Conservation (phyloP, 2,329 filamentous ascomycete species). For the Fragosphaeria purpurea region DNA sequence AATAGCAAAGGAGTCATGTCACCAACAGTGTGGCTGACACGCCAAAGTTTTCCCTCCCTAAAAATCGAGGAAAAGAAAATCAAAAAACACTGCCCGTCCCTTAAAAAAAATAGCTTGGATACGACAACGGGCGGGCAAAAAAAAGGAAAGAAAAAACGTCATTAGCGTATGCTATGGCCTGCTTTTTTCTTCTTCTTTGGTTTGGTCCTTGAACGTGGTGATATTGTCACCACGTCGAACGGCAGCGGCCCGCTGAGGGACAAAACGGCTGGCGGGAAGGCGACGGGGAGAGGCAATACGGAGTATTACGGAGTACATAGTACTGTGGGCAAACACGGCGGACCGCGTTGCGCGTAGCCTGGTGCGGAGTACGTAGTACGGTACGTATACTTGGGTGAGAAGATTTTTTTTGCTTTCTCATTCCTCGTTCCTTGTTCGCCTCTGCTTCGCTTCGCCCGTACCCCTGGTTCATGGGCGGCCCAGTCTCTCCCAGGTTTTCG, state of each 20-base stretch:
- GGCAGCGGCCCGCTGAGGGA: slow-evolving; percentile 6
- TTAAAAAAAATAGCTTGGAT: neutral
- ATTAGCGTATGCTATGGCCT: neutral
- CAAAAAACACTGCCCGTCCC: neutral
- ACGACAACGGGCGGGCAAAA: neutral
- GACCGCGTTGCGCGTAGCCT: too few relatives aligned
- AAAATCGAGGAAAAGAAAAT: neutral
- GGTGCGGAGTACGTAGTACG: too few relatives aligned
- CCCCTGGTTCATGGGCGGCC: too few relatives aligned
- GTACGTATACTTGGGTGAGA: too few relatives aligned
- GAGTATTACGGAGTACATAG: too few relatives aligned
- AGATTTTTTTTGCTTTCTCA: too few relatives aligned
- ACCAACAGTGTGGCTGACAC: too few relatives aligned
- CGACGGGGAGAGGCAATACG: neutral
- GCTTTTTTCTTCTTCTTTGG: neutral
- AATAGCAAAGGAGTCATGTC: neutral
- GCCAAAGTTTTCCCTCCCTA: too few relatives aligned
- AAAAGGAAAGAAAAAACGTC: neutral
- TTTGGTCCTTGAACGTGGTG: neutral
- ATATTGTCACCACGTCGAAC: neutral
- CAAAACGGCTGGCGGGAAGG: slow-evolving; percentile 1
- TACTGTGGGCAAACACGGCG: too few relatives aligned
- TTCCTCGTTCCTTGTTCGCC: too few relatives aligned
- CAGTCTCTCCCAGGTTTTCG: too few relatives aligned
- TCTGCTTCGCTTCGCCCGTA: too few relatives aligned